These are phyloP conservation scores for Zalerion maritima DNA, from an alignment of 495 filamentous ascomycete species.

Conservation along the genomic window DNA sequence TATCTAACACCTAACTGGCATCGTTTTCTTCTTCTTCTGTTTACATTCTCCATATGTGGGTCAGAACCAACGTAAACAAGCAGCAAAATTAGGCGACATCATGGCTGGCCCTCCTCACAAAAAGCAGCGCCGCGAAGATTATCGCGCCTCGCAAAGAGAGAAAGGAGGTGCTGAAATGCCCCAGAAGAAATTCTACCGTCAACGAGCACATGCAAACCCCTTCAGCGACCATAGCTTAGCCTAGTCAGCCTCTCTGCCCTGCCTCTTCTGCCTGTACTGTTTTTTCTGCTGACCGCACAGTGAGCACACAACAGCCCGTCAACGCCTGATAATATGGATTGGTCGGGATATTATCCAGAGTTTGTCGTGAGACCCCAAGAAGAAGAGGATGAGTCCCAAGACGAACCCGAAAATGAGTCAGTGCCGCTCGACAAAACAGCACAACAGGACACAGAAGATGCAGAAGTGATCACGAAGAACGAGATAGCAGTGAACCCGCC, in stretches of 20 bases:
- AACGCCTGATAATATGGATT: conserved; percentile 76
- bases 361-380: conserved; percentile 30
- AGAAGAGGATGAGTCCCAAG: conserved; percentile 11
- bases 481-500: conserved; percentile 7
- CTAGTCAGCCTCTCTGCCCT: conserved; percentile 50
- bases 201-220: conserved; percentile 92
- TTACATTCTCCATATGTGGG: neutral
- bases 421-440: too few species aligned
- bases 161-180: conserved; percentile 40
- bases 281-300: conserved; percentile 5
- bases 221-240: conserved; percentile 82
- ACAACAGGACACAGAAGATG: too few species aligned
- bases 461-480: conserved; percentile 3
- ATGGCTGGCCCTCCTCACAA: conserved; percentile 47
- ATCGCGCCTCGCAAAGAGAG: conserved; percentile 34
- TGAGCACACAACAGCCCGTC: conserved; percentile 68
- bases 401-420: conserved; percentile 1
- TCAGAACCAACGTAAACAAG: neutral
- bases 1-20: too few species aligned
- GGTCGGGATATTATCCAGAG: conserved; percentile 71
- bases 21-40: too few species aligned
- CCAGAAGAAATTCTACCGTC: conserved; percentile 88
- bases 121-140: conserved; percentile 59
- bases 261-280: conserved; percentile 1
- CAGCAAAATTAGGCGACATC: too few species aligned